These are phyloP conservation scores for Vinca minor DNA, from an alignment of 257 asterid species.

Conservation along the genomic window DNA sequence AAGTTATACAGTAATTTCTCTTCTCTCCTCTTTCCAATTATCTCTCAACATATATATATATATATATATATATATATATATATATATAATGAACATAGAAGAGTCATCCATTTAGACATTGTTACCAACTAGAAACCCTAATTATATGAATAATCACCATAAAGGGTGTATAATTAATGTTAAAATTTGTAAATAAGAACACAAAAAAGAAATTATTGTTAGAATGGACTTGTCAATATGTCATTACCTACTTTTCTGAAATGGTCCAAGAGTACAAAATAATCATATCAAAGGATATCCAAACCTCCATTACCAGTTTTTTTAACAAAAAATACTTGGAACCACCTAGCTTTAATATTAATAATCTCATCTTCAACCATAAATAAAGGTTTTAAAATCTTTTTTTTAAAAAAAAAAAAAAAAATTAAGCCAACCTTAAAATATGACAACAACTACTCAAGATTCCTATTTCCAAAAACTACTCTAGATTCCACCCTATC, in stretches of 20 bases:
- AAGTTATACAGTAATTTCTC: too few species aligned
- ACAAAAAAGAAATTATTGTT: not conserved
- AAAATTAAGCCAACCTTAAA: not conserved
- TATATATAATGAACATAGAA: too few species aligned
- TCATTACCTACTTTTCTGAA: not conserved
- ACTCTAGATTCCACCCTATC: slow-evolving; percentile 27
- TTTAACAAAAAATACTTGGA: too few species aligned
- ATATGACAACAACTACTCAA: slow-evolving; percentile 11
- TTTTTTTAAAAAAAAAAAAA: not conserved
- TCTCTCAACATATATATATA: too few species aligned
- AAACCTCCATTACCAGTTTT: slow-evolving; percentile 1
- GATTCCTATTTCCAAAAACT: slow-evolving; percentile 31
- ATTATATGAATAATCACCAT: too few species aligned
- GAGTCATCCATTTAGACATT: too few species aligned
- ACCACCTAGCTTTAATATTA: not conserved
- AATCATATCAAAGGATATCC: slow-evolving; percentile 2
- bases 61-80: too few species aligned
- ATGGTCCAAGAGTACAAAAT: not conserved
- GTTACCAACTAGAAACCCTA: too few species aligned
- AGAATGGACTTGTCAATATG: not conserved
- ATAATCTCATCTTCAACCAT: not conserved
- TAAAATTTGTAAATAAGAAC: too few species aligned
- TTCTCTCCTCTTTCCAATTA: too few species aligned
- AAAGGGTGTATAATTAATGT: too few species aligned
- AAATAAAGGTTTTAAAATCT: too few species aligned